Base-by-base conservation (phyloP, 805 yeast genomes). In the Saccharomycopsis guyanensis region DNA sequence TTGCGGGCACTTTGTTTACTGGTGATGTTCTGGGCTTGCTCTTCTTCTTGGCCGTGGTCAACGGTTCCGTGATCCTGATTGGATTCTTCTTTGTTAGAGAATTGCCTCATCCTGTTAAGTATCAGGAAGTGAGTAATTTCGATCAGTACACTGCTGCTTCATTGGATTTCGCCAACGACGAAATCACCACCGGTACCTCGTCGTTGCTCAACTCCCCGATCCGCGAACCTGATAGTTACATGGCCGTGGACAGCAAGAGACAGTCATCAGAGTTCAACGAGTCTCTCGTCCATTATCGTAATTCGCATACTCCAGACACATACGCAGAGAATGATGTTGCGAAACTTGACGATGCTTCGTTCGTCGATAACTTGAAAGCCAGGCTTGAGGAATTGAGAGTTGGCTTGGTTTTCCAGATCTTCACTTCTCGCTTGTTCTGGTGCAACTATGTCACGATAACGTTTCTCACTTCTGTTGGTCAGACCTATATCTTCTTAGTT, bases 401-500 rank as follows among this genome's bases (percentile, higher is more conserved):
- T 15, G 37, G 42, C 15, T 23, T 44, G 18, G 6, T 50, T 27
- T 45, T 25, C 34, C 19, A 51, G 32, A 45, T 48, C 8, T 42
- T 47, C 22, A 36, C 49, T 7, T 43, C 51, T 2, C 40, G 48
- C 35, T 35, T 51, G 19, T 51, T 51, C 31, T 35, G 43, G 18
- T 16, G 49, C 10, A 37, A 35, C n/a, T 42, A 34, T 33, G 18
- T 46, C 4, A 18, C 39, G 3, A n/a, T 49, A 7, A 38, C 50
- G 8, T 46, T 46, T 29, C 27, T 49, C 5, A 39, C 48, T 10
- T 45, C 53, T 5, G 32, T 78, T 37, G 85, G 88, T 3, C 89
- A 82, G 58, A 73, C 76, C 60, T 84, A 82, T 57, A 82, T 84
- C 23, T 84, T 71, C 56, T 73, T 84, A 2, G 80, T 84, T 31